Conservation (phyloP, 805 yeast species). For the Candida orba region DNA sequence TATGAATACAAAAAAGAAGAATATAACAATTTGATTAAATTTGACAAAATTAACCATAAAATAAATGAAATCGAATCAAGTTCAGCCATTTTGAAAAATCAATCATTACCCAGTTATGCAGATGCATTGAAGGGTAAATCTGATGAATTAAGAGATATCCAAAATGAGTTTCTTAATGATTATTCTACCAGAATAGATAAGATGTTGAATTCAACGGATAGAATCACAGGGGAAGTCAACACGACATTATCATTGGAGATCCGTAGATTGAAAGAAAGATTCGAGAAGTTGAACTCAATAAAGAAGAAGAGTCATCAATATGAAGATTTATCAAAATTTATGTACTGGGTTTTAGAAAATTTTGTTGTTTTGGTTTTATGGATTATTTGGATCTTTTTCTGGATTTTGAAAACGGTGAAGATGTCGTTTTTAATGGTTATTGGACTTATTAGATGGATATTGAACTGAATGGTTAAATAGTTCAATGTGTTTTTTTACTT, state of each 20-base stretch:
- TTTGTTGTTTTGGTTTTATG: constrained; percentile 44
- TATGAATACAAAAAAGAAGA: constrained; percentile 11
- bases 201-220: constrained; percentile 53
- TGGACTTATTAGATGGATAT: neutral
- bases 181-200: constrained; percentile 50
- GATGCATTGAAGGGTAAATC: constrained; percentile 13
- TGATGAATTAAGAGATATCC: constrained; percentile 14
- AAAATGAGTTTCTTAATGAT: constrained; percentile 17
- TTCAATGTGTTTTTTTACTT: neutral
- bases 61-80: constrained; percentile 4
- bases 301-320: constrained; percentile 22
- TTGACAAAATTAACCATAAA: constrained; percentile 9
- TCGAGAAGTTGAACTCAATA: constrained; percentile 32
- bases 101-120: constrained; percentile 8
- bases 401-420: constrained; percentile 33
- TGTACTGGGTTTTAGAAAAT: constrained; percentile 44
- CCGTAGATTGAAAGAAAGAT: constrained; percentile 42
- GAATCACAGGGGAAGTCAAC: constrained; percentile 66
- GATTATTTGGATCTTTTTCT: constrained; percentile 51
- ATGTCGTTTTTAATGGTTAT: constrained; percentile 1
- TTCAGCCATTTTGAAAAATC: constrained; percentile 1
- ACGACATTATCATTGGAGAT: constrained; percentile 61
- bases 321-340: constrained; percentile 29
- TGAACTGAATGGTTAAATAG: neutral
- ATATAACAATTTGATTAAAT: constrained; percentile 9